A percentile compares a stretch with the other conserved stretches of the same genome.
Evolutionary conservation across 2,329 filamentous ascomycete genomes (phyloP).

Genomic region (Verruconis gallopava): DNA sequence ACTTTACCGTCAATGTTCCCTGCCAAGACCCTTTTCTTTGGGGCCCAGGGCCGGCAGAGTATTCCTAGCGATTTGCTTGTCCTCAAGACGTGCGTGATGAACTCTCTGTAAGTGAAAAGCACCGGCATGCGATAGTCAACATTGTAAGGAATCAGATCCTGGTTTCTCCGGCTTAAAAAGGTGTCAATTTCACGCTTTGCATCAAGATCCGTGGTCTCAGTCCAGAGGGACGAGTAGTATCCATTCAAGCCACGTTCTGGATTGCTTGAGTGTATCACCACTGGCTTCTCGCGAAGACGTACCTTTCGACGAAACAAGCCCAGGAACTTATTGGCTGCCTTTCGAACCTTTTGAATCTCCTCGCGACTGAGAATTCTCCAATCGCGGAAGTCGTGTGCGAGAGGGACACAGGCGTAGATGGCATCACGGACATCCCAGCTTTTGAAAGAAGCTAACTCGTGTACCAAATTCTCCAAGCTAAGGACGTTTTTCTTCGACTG

Average conservation of each 20-base stretch:
- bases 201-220: neutral
- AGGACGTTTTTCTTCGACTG: slow-evolving; percentile 2
- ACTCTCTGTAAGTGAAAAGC: slow-evolving; percentile 2
- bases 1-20: neutral
- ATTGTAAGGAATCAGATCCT: neutral
- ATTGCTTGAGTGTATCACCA: neutral
- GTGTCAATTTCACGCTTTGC: slow-evolving; percentile 2
- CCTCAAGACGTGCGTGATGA: neutral
- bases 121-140: neutral
- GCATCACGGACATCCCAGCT: neutral
- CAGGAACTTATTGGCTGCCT: neutral
- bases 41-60: slow-evolving; percentile 6
- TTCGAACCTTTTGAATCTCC: neutral
- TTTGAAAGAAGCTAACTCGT: neutral
- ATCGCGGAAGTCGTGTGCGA: neutral
- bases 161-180: neutral
- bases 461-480: slow-evolving; percentile 1
- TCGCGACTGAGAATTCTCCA: neutral
- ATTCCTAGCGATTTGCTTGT: neutral
- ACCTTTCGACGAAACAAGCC: neutral
- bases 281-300: neutral
- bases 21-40: neutral
- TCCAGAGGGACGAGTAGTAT: neutral
- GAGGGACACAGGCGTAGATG: neutral
- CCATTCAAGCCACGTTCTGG: neutral